These are phyloP conservation scores for Pyropia yezoensis DNA, from an alignment of 23 red algal species.

Conservation along the genomic window DNA sequence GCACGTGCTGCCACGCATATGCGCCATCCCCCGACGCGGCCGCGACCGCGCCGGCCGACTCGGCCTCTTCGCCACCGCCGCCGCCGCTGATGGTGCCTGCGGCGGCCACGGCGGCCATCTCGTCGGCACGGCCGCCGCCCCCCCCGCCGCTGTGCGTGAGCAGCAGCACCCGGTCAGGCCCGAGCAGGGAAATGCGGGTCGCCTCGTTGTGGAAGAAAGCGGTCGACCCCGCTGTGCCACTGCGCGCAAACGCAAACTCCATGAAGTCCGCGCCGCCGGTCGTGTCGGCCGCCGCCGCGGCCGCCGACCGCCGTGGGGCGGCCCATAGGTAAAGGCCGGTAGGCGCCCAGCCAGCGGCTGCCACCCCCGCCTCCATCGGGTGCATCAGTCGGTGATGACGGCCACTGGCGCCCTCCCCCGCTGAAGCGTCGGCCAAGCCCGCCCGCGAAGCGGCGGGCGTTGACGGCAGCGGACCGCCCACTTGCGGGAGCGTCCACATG, in stretches of 20 bases:
- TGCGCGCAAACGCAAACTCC: slow-evolving; percentile 58
- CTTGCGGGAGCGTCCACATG: slow-evolving; percentile 72
- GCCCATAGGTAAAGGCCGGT: slow-evolving; percentile 61
- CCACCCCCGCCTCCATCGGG: slow-evolving; percentile 38
- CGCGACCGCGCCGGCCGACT: background rate
- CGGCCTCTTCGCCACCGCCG: background rate
- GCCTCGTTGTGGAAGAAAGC: slow-evolving; percentile 45
- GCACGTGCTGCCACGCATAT: slow-evolving; percentile 62
- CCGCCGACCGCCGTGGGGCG: slow-evolving; percentile 20
- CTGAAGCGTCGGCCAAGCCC: slow-evolving; percentile 7
- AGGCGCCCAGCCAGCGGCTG: slow-evolving; percentile 40
- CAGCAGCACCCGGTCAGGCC: slow-evolving; percentile 54
- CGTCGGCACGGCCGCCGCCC: background rate
- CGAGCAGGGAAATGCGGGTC: slow-evolving; percentile 56
- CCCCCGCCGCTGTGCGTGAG: slow-evolving; percentile 26
- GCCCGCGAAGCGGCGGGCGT: slow-evolving; percentile 16
- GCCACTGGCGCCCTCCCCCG: background rate
- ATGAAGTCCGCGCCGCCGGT: slow-evolving; percentile 31
- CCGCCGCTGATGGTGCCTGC: background rate
- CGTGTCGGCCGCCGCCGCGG: slow-evolving; percentile 18
- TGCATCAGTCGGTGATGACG: background rate
- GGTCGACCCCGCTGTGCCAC: slow-evolving; percentile 15
- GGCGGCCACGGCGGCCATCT: background rate
- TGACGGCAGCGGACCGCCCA: slow-evolving; percentile 33
- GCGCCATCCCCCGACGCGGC: slow-evolving; percentile 24